Evolutionary conservation across 768 basidiomycete genomes (phyloP), one percentile per base, ranked within the genome.

Genomic region (Tricholomella constricta): DNA sequence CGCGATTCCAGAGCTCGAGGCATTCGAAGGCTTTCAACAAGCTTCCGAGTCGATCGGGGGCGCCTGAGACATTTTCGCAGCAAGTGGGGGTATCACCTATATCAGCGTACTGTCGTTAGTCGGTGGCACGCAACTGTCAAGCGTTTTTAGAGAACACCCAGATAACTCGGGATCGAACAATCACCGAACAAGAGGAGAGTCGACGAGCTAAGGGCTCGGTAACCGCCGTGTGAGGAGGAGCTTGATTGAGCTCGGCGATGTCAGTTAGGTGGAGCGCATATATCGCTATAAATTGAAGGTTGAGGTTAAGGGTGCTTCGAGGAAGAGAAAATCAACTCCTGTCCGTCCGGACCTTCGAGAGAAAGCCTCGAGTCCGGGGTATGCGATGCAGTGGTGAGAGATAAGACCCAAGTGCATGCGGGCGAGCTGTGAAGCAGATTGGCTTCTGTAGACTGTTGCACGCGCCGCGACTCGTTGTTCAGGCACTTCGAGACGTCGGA

Each of bases 231-330:
- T 10, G 22, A 26, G 31, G 19, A 11, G 42, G 34, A 59, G 52
- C 29, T 26, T 56, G 51, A 43, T 41, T 47, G 45, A 56, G 38
- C 32, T 46, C 17, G 42, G 37, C 17, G 41, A 47, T 34, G 45
- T 44, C 46, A 52, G 50, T 55, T 40, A 47, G 43, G 20, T 35
- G 34, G 37, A 49, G 42, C 23, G 37, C 37, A 45, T 42, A 37
- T 46, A 15, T 29, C 41, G 29, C 22, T 53, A 35, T 41, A 51
- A 31, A 43, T 57, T 51, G 49, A 49, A 60, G 55, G 37, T 54
- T 60, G 52, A 57, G 58, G 37, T 52, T 49, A 55, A 51, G 20
- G 27, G 12, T 26, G 37, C 49, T 59, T 56, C 29, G 45, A 27
- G 25, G 26, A 11, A 50, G 32, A 40, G 42, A 49, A 46, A 14